Base-by-base conservation (phyloP, 352 stramenopile species). In the Globisporangium canariense region DNA sequence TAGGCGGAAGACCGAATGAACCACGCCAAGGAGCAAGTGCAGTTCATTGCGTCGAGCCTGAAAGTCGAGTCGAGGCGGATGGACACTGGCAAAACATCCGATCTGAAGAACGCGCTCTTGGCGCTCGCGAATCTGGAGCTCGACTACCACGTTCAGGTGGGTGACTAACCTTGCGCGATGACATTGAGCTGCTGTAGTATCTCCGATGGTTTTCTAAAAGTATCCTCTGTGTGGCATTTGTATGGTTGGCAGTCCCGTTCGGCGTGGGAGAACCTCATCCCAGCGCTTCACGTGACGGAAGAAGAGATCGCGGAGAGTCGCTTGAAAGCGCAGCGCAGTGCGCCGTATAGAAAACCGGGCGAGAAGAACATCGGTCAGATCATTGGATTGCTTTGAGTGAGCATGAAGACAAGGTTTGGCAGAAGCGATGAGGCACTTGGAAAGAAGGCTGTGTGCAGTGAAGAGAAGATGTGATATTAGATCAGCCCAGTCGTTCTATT, bases 1-100 rank as follows among this genome's bases (percentile, higher is more conserved):
- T 38, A 92, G 83, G 87, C 87, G 2, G 87, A 96, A 70, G 87
- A 94, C 51, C 77, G 85, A 18, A 94, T 96, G 85, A 96, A 96
- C 56, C 74, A 89, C 32, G 87, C 87, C 6, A 87, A 88, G 49
- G 85, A 94, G 58, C 87, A 96, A 77, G 87, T 96, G 22, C 78
- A 92, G 20, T 96, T 96, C 58, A 96, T 96, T 41, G 86, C 87
- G 13, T 89, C 83, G 41, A 96, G 87, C 61, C 65, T 96, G 14
- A 96, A 96, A 52, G 78, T 93, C 6, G 87, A 96, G 69, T 85
- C 84, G 4, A 91, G 81, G 65, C 76, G 84, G 20, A 90, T 96
- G 79, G 85, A 93, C 62, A 89, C 78, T 11, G 87, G 86, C 16
- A 92, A 88, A 66, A 82, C 85, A 18, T 77, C 79, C 1, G 88